These are phyloP conservation scores for Pseudogymnoascus sp. DNA, from an alignment of 2,329 filamentous ascomycete genomes.

Conservation along the genomic window DNA sequence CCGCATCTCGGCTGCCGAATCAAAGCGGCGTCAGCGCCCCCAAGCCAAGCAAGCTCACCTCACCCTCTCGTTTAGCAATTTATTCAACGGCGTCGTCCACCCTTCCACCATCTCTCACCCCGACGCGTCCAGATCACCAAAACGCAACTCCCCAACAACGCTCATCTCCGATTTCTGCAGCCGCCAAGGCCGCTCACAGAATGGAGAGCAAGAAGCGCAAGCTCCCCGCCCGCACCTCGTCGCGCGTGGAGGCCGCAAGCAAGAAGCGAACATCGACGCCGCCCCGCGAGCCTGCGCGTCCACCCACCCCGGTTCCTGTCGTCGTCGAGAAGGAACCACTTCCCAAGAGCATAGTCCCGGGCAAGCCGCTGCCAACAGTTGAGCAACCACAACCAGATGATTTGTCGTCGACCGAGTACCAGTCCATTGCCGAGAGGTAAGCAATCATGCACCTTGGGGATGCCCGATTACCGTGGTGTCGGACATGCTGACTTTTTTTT, in stretches of 20 bases:
- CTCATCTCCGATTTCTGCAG: background rate
- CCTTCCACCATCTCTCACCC: conserved; percentile 12
- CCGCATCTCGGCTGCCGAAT: conserved; percentile 2
- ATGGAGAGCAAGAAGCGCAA: conserved; percentile 62
- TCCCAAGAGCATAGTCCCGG: conserved; percentile 54
- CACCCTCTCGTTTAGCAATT: conserved; percentile 13
- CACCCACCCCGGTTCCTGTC: conserved; percentile 28
- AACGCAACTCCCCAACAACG: conserved; percentile 13
- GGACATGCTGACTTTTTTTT: conserved; percentile 12
- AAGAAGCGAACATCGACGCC: conserved; percentile 53
- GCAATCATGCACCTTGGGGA: conserved; percentile 8
- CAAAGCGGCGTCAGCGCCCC: background rate
- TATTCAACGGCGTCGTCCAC: conserved; percentile 9
- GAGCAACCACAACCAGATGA: conserved; percentile 56
- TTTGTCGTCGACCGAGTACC: conserved; percentile 57
- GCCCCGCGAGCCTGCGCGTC: conserved; percentile 38
- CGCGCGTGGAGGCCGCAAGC: conserved; percentile 48
- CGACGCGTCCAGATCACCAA: conserved; percentile 19
- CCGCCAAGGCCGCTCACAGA: background rate
- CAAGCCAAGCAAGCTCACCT: conserved; percentile 11
- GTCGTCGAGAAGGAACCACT: conserved; percentile 33
- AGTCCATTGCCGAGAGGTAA: conserved; percentile 65
- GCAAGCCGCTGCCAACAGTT: conserved; percentile 63
- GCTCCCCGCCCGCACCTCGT: conserved; percentile 52
- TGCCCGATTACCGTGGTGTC: background rate